Conservation (phyloP, 2,329 filamentous ascomycete species). For the Xylariomycetidae sp. region DNA sequence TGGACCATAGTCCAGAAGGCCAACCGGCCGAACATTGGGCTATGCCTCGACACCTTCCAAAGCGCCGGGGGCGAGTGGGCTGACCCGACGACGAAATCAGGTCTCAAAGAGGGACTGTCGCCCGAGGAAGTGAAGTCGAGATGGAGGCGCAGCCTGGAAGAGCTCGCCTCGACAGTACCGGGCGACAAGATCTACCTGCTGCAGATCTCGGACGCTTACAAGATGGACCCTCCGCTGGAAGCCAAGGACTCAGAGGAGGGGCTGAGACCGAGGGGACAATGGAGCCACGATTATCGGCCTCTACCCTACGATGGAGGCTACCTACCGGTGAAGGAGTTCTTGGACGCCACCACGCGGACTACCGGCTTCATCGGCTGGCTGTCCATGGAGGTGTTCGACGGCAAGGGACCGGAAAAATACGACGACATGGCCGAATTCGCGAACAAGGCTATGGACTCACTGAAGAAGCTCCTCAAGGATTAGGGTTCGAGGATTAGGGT, state of each 20-base stretch:
- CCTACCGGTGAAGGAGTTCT: conserved; percentile 61
- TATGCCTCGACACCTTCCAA: conserved; percentile 78
- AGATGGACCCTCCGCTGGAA: conserved; percentile 50
- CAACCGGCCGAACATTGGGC: conserved; percentile 61
- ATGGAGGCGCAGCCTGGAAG: conserved; percentile 50
- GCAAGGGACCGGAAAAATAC: conserved; percentile 45
- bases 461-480: conserved; percentile 32
- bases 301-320: conserved; percentile 68
- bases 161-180: conserved; percentile 54
- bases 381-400: conserved; percentile 67
- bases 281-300: conserved; percentile 69
- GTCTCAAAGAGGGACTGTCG: conserved; percentile 44
- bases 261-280: conserved; percentile 56
- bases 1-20: conserved; percentile 64
- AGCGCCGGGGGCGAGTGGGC: conserved; percentile 68
- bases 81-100: conserved; percentile 62
- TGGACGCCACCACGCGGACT: conserved; percentile 61
- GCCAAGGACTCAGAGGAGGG: conserved; percentile 45
- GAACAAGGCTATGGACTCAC: conserved; percentile 43
- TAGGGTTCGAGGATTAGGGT: too few species aligned
- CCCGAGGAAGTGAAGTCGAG: conserved; percentile 41
- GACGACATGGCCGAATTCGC: conserved; percentile 41
- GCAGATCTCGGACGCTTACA: conserved; percentile 73
- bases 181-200: conserved; percentile 68
- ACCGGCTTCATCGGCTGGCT: conserved; percentile 65